Base-by-base conservation (phyloP, 768 basidiomycete genomes). In the Lanmaoa rubissima region DNA sequence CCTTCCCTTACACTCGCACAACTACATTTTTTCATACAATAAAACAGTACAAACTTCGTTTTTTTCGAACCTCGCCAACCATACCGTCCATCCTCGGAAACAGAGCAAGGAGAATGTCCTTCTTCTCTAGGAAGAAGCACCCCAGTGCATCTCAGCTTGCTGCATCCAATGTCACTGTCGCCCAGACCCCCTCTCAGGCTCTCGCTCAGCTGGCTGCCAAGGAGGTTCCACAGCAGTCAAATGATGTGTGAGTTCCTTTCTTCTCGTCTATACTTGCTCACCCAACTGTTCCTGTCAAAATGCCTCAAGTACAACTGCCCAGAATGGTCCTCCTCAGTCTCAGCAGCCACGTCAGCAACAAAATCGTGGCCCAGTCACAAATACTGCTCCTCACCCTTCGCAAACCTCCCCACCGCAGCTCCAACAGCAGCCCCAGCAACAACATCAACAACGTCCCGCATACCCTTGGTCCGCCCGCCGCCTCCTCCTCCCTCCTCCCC, bases 91-190 rank as follows among this genome's bases (percentile, higher is more conserved):
- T 87, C 73, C 74, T 86, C 71, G 76, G 78, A 62, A 69, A 71
- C 70, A 80, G 82, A 74, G 67, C 82, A 61, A 77, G 85, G 73
- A 87, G 87, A 84, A 93, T 93, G 91, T 91, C 90, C 81, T 93
- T 92, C 89, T 93, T 93, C 83, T 87, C 84, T 43, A 82, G 89
- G 82, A 91, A 86, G 86, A 92, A 90, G 82, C 82, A 85, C 61
- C 79, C 82, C 51, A 81, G 75, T 48, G 73, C 75, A 62, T 74
- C 73, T 24, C 79, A 79, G 62, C 73, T 75, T 52, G 67, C 70
- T 48, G 63, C 75, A 28, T 61, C 80, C 32, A 74, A 73, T 65
- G 83, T 86, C 62, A 80, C 83, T 42, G 75, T 86, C 52, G 76
- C 82, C 8, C 84, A 86, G 69, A 82, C 85, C 9, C 83, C 86